Conservation (phyloP, 73 alveolate species). For the Tetrahymena malaccensis region DNA sequence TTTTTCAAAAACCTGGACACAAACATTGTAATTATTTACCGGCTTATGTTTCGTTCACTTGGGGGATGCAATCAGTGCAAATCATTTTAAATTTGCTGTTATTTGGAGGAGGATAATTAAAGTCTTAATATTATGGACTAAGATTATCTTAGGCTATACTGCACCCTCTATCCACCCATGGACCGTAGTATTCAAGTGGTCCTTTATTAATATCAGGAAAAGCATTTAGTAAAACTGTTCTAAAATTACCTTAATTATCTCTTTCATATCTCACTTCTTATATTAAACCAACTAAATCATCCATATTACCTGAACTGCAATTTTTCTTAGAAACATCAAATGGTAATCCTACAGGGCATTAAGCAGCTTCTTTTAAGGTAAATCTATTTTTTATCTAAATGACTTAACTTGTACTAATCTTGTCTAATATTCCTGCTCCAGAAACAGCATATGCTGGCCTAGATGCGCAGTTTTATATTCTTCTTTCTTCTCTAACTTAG, state of each 20-base stretch:
- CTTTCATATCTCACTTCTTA: background rate
- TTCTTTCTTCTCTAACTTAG: too few species aligned
- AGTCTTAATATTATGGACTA: background rate
- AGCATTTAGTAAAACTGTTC: background rate
- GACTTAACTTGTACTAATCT: too few species aligned
- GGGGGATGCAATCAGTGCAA: background rate
- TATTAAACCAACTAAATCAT: background rate
- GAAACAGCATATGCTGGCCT: too few species aligned
- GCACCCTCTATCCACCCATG: background rate
- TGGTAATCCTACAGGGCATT: background rate
- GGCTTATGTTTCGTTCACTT: background rate
- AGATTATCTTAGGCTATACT: background rate
- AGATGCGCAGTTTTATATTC: too few species aligned
- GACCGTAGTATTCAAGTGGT: background rate
- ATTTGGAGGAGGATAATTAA: background rate
- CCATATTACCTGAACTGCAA: background rate
- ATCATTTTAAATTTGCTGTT: background rate
- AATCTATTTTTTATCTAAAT: too few species aligned
- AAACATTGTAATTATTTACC: background rate
- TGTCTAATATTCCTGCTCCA: too few species aligned
- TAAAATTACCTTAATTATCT: too few species aligned
- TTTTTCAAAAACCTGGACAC: background rate
- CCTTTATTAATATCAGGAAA: too few species aligned
- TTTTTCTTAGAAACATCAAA: background rate
- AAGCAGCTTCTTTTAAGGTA: background rate